Evolutionary conservation across 2,329 filamentous ascomycete genomes (phyloP).

Genomic region (Epicoccum sorghinum): DNA sequence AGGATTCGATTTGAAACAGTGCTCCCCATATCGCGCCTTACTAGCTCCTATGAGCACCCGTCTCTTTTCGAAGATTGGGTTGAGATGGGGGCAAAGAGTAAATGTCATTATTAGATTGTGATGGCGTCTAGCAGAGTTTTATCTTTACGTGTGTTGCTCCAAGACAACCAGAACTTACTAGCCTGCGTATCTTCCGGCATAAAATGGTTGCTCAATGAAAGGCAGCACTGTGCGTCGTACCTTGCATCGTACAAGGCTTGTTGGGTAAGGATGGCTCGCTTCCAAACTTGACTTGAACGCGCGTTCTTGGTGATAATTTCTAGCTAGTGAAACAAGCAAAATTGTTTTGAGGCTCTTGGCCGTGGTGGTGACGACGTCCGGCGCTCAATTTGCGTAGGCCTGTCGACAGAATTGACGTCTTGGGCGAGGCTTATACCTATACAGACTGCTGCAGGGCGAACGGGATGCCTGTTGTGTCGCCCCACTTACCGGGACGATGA

Average conservation of each 20-base stretch:
- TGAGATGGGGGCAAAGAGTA: no score
- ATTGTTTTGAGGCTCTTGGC: slow-evolving; percentile 1
- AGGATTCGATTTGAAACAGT: no score
- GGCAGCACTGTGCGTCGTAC: no score
- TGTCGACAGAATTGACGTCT: neutral
- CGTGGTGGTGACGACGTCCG: slow-evolving; percentile 14
- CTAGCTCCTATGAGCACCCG: no score
- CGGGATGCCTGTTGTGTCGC: neutral
- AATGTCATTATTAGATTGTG: no score
- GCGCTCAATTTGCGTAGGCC: neutral
- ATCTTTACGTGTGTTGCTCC: no score
- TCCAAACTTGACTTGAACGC: slow-evolving; percentile 7
- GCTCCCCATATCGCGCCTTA: no score
- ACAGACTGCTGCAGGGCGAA: neutral
- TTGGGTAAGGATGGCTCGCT: neutral
- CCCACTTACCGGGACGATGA: slow-evolving; percentile 15
- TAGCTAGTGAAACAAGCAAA: slow-evolving; percentile 17
- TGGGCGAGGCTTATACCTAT: neutral
- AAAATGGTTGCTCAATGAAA: no score
- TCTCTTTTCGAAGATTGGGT: no score
- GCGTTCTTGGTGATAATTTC: slow-evolving; percentile 11
- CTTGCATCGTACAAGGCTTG: slow-evolving; percentile 6
- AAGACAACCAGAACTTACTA: no score
- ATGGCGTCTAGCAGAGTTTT: no score
- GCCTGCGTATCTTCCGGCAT: no score